Evolutionary conservation across 306 rosid genomes (phyloP), one percentile per base, ranked within the genome.

Genomic region (Morella rubra): DNA sequence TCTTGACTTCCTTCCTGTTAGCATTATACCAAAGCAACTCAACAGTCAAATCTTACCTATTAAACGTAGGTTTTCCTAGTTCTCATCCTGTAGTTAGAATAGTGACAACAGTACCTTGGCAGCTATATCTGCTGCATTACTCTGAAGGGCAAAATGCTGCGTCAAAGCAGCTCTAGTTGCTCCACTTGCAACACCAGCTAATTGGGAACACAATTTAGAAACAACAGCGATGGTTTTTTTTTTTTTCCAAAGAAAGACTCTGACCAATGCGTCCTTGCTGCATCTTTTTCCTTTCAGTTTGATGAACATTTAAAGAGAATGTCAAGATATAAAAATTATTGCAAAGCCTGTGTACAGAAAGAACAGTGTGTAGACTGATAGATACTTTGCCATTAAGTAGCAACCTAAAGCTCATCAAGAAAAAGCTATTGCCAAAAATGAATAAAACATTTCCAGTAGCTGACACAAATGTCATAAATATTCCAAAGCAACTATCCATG

Each of bases 111-210:
- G 71, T 79, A 87, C 91, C 91, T 88, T 88, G 10, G 91, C 89
- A 79, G 89, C 84, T 83, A 88, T 88, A 81, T 88, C 91, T 27
- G 91, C 91, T 50, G 89, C 91, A 77, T 85, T 88, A 75, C 72
- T 82, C 88, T 85, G 88, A 80, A 83, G 88, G 71, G 98, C 97
- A 84, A 95, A 95, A 92, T 95, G 98, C 72, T 95, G 98, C 41
- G 98, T 95, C 88, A 95, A 85, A 79, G 98, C 97, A 81, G 98
- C 98, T 84, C 98, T 89, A 51, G 98, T 95, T 41, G 98, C 98
- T 73, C 98, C 98, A 90, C 98, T 92, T 8, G 97, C 97, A 84
- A 95, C 98, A 73, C 97, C 98, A 60, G 98, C 97, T 92, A 75
- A 76, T 80, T 76, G 75, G 73, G 74, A 72, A 80, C 68, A 77